Base-by-base conservation (phyloP, 768 basidiomycete genomes). In the Trametes coccinea region DNA sequence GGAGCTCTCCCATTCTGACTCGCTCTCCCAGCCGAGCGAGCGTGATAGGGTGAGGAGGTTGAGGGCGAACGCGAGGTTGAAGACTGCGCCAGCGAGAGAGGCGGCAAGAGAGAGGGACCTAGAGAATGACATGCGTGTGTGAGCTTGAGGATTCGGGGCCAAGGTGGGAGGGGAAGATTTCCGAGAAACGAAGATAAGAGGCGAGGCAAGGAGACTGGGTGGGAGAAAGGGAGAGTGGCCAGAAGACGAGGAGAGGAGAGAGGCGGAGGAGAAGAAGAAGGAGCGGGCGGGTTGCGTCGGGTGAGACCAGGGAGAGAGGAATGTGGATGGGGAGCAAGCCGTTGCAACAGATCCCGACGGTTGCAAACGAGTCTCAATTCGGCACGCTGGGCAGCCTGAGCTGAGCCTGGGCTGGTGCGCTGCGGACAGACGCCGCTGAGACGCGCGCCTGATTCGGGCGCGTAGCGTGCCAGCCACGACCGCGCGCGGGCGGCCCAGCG, bases 1-100 rank as follows among this genome's bases (percentile, higher is more conserved):
- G 4, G 77, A 72, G n/a, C 77, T 76, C 63, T 77, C 76, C 82
- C 82, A 82, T 56, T 84, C 82, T 62, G 74, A 77, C 61, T 79
- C 82, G 0, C 76, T 71, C 46, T 82, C 81, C 77, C 79, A 78
- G 43, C 70, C 69, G 59, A 82, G 75, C 30, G 78, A 77, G 41
- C 75, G 71, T 78, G 79, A 83, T 3, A 76, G 59, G 40, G 75
- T 61, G n/a, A 78, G 72, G 58, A 84, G 75, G 46, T 80, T 75
- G 13, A 67, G 58, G 4, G 80, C 77, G 60, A 80, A 72, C 7
- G 69, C 67, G 17, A 76, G 59, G 68, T 84, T 82, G 66, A 75
- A 68, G 22, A 76, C 56, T 2, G 80, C 76, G 56, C 78, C 79
- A 48, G 74, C 61, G 60, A 77, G 53, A 13, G 82, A 77, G 22